These are phyloP conservation scores for Diphasiastrum complanatum DNA, from an alignment of 83 land plant species.

Conservation along the genomic window DNA sequence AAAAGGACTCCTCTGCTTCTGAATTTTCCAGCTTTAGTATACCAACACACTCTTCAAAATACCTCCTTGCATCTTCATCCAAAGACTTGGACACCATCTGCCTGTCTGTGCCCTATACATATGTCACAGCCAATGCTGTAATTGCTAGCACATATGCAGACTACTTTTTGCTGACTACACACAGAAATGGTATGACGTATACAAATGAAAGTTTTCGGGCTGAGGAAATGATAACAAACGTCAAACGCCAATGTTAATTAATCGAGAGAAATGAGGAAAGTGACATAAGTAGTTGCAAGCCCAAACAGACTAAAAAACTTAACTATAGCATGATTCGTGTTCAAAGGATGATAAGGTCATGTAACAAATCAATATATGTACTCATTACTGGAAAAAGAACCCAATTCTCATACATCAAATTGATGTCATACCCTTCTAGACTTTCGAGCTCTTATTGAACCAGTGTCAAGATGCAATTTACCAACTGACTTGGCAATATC, in stretches of 20 bases:
- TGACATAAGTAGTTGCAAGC: neutral
- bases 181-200: too few relatives aligned
- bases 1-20: neutral
- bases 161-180: too few relatives aligned
- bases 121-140: too few relatives aligned
- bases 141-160: too few relatives aligned
- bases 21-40: neutral
- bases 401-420: neutral
- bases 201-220: too few relatives aligned
- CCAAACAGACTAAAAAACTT: neutral
- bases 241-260: too few relatives aligned
- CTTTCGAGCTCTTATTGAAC: neutral
- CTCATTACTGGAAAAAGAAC: too few relatives aligned
- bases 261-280: too few relatives aligned
- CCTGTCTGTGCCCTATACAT: neutral
- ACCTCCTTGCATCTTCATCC: neutral
- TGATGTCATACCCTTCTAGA: too few relatives aligned
- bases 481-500: neutral
- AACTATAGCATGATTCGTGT: neutral
- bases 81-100: neutral
- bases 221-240: too few relatives aligned
- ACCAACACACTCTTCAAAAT: conserved; percentile 1
- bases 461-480: neutral
- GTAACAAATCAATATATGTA: too few relatives aligned
- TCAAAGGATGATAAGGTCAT: too few relatives aligned